phyloP scores from a whole-genome alignment of 2,329 filamentous ascomycete genomes.

The Calonectria montana region DNA sequence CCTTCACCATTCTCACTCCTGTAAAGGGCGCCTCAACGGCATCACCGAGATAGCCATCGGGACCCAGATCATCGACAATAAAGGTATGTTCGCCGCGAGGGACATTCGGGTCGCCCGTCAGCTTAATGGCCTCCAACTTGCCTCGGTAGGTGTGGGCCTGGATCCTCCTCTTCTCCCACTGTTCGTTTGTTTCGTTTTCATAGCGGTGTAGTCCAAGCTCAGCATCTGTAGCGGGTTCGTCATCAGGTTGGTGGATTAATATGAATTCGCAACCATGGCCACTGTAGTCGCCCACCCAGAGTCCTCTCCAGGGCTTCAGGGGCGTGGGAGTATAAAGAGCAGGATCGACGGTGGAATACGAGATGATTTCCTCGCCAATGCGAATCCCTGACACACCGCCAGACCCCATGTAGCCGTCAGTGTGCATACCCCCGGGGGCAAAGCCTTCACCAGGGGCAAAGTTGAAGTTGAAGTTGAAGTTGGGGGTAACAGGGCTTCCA shows the following conservation, averaged over 20 bases:
- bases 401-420: slow-evolving; percentile 13
- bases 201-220: slow-evolving; percentile 54
- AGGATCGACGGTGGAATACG: slow-evolving; percentile 78
- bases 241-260: slow-evolving; percentile 78
- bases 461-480: slow-evolving; percentile 28
- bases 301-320: slow-evolving; percentile 85
- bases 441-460: slow-evolving; percentile 33
- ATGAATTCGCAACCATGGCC: slow-evolving; percentile 91
- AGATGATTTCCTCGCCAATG: slow-evolving; percentile 68
- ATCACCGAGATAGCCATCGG: slow-evolving; percentile 70
- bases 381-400: slow-evolving; percentile 54
- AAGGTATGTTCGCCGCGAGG: slow-evolving; percentile 89
- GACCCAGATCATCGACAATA: slow-evolving; percentile 80
- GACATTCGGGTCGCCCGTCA: slow-evolving; percentile 92
- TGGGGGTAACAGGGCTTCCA: slow-evolving; percentile 42
- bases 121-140: slow-evolving; percentile 83
- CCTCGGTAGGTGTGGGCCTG: slow-evolving; percentile 69
- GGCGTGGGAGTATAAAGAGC: slow-evolving; percentile 82
- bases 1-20: slow-evolving; percentile 79
- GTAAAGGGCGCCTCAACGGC: slow-evolving; percentile 75
- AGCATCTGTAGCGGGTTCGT: slow-evolving; percentile 52
- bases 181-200: slow-evolving; percentile 56
- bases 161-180: slow-evolving; percentile 58
- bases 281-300: slow-evolving; percentile 93
- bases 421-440: slow-evolving; percentile 30